A percentile compares a stretch with the other conserved stretches of the same genome.
These are phyloP conservation scores for Nicotiana sylvestris DNA, from an alignment of 257 asterid genomes.

Conservation along the genomic window DNA sequence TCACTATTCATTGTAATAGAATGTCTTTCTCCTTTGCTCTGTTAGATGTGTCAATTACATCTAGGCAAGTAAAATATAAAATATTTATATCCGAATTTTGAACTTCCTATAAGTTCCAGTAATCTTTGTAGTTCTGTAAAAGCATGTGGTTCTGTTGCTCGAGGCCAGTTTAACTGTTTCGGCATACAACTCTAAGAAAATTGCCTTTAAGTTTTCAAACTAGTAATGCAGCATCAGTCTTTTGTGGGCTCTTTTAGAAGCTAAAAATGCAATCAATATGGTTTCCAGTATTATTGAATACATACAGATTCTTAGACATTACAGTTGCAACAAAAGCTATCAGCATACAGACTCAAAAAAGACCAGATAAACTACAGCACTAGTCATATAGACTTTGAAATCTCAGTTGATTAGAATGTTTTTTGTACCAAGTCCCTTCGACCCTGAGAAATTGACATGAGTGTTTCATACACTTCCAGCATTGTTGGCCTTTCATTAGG, in stretches of 20 bases:
- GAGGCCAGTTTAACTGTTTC: neutral
- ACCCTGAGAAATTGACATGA: neutral
- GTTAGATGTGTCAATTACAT: neutral
- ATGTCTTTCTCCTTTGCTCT: neutral
- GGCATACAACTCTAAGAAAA: neutral
- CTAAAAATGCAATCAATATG: neutral
- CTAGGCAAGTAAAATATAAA: neutral
- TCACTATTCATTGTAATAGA: neutral
- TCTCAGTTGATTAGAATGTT: neutral
- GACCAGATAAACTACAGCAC: neutral
- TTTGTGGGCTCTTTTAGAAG: too few species aligned
- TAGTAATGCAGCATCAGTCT: too few species aligned
- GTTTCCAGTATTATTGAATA: neutral
- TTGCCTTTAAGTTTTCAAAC: too few species aligned
- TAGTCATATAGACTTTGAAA: too few species aligned
- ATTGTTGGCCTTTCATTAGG: slow-evolving; percentile 20
- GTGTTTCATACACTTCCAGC: slow-evolving; percentile 12
- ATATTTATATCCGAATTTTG: neutral
- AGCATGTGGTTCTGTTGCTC: neutral
- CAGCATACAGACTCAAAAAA: neutral
- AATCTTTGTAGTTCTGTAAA: too few species aligned
- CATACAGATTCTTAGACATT: too few species aligned
- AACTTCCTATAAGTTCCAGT: neutral
- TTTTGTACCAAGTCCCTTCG: neutral
- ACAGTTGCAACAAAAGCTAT: neutral